Evolutionary conservation across 2,329 filamentous ascomycete genomes (phyloP).

Genomic region (Xylariaceae sp.): DNA sequence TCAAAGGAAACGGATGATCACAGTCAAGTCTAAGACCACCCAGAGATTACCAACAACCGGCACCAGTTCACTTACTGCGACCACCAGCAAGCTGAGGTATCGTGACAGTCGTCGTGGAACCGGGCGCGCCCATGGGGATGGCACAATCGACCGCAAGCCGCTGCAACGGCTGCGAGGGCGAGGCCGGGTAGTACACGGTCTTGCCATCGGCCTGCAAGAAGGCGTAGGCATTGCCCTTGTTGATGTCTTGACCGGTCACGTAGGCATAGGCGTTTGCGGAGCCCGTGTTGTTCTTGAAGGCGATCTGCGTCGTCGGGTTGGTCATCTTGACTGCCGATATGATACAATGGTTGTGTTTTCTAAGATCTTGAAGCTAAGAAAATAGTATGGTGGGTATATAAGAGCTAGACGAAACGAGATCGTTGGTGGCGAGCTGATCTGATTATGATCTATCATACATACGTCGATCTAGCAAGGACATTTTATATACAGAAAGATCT

Average conservation of each 20-base stretch:
- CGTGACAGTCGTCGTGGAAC: slow-evolving; percentile 53
- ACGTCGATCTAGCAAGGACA: neutral
- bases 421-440: neutral
- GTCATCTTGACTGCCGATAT: slow-evolving; percentile 28
- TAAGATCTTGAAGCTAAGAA: no score
- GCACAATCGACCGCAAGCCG: slow-evolving; percentile 53
- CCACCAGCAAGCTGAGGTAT: slow-evolving; percentile 67
- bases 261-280: slow-evolving; percentile 61
- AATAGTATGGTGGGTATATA: neutral
- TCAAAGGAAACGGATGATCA: no score
- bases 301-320: slow-evolving; percentile 50
- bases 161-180: slow-evolving; percentile 46
- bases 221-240: slow-evolving; percentile 54
- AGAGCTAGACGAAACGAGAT: neutral
- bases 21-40: no score
- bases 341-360: neutral
- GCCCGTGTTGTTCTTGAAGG: slow-evolving; percentile 59
- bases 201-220: slow-evolving; percentile 61
- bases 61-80: slow-evolving; percentile 35
- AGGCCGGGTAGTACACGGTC: slow-evolving; percentile 59
- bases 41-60: no score
- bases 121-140: slow-evolving; percentile 59
- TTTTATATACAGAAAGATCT: neutral
- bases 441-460: neutral
- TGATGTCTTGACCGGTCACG: slow-evolving; percentile 61